Evolutionary conservation across 805 yeast species (phyloP), one percentile per base, ranked within the genome.

Genomic region (Starmera pachycereana): DNA sequence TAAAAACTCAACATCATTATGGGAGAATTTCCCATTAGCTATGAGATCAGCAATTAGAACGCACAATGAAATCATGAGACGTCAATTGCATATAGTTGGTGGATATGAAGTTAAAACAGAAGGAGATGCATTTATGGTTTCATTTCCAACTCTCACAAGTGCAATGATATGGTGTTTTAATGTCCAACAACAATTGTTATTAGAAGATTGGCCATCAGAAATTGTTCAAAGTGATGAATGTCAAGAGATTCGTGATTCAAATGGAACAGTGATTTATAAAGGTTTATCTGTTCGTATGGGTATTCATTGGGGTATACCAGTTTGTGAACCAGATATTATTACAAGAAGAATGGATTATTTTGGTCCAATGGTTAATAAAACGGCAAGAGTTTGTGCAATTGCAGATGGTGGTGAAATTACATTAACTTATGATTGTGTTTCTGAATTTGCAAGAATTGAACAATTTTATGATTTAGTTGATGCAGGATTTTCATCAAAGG

Each of bases 351-450:
- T 92, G 98, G 99, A 92, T 63, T 92, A 92, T 61, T 83, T 92
- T 52, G 99, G 99, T 0, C 98, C 99, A 0, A 89, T 92, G 88
- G 99, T 92, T 29, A 92, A 92, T 54, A 72, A 96, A 38, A 86
- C 99, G 1, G 81, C 97, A 1, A 72, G 99, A 52, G 90, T 92
- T 22, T 81, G 89, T 55, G 84, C 95, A 8, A 83, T 86, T 38
- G 99, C 98, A 0, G 96, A 87, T 60, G 99, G 99, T 44, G 99
- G 99, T n/a, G 96, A 90, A 60, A 85, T 90, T 27, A 78, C 95
- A 0, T 71, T 89, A 41, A 82, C 95, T 52, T 71, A 78, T 8
- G 97, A 90, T 58, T 85, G 87, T 53, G 65, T 83, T 49, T 71
- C 72, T 35, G 96, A 85, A 54, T 73, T 87, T 53, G 70, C 69